A percentile compares a stretch with the other conserved stretches of the same genome.
phyloP scores from a whole-genome alignment of 331 rosid species.

The Cucumis variabilis region DNA sequence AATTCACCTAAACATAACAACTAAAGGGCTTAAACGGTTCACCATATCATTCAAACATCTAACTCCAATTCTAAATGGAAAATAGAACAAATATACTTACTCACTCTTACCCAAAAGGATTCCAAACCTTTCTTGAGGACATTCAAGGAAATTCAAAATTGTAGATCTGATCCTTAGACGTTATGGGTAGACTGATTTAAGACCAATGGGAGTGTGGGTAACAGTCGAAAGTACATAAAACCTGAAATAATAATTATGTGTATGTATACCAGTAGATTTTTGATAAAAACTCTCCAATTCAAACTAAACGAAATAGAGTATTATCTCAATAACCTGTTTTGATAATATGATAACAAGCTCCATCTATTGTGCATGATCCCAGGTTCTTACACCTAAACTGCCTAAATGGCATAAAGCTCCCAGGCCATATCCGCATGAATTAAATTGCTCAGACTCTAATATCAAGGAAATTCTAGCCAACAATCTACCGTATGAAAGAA shows the following conservation, averaged over 20 bases:
- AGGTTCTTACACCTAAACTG: neutral
- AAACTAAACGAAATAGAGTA: neutral
- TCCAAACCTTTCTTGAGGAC: neutral
- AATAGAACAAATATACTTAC: neutral
- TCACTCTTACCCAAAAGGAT: neutral
- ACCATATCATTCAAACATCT: neutral
- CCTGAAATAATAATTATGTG: too few relatives aligned
- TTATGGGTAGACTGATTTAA: neutral
- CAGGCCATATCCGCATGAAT: constrained; percentile 21
- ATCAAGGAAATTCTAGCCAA: constrained; percentile 21
- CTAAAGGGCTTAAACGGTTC: neutral
- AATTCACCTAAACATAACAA: neutral
- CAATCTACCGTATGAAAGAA: neutral
- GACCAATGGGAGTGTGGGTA: neutral
- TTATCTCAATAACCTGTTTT: neutral
- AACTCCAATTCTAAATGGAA: neutral
- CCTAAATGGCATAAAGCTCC: neutral
- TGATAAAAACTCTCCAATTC: neutral
- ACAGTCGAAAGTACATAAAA: neutral
- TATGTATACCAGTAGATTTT: neutral
- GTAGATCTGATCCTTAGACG: neutral
- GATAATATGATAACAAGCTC: constrained; percentile 15
- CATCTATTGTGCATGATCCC: constrained; percentile 24
- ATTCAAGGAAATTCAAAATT: neutral
- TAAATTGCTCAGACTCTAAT: neutral